Base-by-base conservation (phyloP, 495 filamentous ascomycete genomes). In the Lasiosphaeria hispida region DNA sequence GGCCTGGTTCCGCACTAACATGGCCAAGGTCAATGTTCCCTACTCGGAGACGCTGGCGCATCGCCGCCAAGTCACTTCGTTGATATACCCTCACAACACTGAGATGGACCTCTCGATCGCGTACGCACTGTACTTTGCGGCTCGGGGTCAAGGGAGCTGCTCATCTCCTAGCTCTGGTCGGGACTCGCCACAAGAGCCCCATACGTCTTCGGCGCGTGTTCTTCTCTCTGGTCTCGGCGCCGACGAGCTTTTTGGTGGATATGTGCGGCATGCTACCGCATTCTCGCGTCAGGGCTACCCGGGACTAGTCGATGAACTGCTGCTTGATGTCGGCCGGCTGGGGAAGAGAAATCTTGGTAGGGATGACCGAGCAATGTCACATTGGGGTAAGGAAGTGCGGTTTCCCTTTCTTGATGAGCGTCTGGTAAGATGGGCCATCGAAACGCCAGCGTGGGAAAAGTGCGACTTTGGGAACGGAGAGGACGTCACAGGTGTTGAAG, bases 51-150 rank as follows among this genome's bases (percentile, higher is more conserved):
- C 87, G 0, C 59, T 86, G 43, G 75, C 79, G 3, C 90, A 96
- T 64, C 85, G 91, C 45, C 63, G 79, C 7, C 77, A 74, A 6
- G 80, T 97, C 3, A 80, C 90, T 38, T 80, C 82, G 1, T 80
- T 99, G 11, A 94, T 97, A 64, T 81, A 87, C 63, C 94, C 94
- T 0, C 94, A 97, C 70, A 91, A 96, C 64, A 97, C 94, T 0
- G 95, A 97, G 70, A 99, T 99, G 94, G 94, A 99, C 65, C 80
- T 97, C 3, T 97, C 95, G n/a, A 97, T 99, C 63, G 88, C 88
- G 2, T 85, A 83, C 51, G 94, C 94, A 0, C 80, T 97, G 44
- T 97, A 96, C 74, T 98, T 98, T 69, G 91, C 94, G 4, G 85
- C 93, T 7, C 84, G 92, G 10, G 93, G 91, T 7, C 76, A 75